Evolutionary conservation across 2,329 filamentous ascomycete species (phyloP), one percentile per base, ranked within the genome.

Genomic region (Neonectria neomacrospora): DNA sequence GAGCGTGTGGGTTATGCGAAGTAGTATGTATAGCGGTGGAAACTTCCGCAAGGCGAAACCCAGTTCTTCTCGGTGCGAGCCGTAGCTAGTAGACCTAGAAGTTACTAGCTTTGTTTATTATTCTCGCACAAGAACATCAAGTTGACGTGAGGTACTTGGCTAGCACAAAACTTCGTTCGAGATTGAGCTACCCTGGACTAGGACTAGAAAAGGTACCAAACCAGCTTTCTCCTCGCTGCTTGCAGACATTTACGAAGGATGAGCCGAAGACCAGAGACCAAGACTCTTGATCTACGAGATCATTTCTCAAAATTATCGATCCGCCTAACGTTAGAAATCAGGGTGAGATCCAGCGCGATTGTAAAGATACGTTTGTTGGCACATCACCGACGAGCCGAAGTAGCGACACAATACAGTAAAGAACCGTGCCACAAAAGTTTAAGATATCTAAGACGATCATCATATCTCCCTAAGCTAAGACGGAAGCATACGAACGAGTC

Each of bases 1-100:
- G 7, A 39, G 20, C 52, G 26, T 52, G 28, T 52, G 32, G 48
- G 30, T 39, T 20, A 39, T 48, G n/a, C 48, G 48, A 18, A n/a
- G 11, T 28, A 22, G 14, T 26, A 8, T 23, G 32, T 52, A 3
- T 20, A 16, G n/a, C n/a, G n/a, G n/a, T n/a, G n/a, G n/a, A n/a
- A n/a, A n/a, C n/a, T n/a, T n/a, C n/a, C n/a, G n/a, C n/a, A 20
- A 41, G 37, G n/a, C 37, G 37, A 11, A 11, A 41, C 18, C 3
- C n/a, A 41, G 14, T 0, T 16, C 34, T 16, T 5, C 37, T 18
- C 37, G 16, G n/a, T 8, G 8, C 14, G n/a, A 2, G n/a, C 7
- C 9, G n/a, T 7, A 39, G n/a, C 3, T 3, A 41, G 1, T 8
- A 7, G 14, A 3, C 16, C 7, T 20, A n/a, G n/a, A n/a, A n/a